Conservation (phyloP, 2,329 filamentous ascomycete genomes). For the Ascochyta fabae region DNA sequence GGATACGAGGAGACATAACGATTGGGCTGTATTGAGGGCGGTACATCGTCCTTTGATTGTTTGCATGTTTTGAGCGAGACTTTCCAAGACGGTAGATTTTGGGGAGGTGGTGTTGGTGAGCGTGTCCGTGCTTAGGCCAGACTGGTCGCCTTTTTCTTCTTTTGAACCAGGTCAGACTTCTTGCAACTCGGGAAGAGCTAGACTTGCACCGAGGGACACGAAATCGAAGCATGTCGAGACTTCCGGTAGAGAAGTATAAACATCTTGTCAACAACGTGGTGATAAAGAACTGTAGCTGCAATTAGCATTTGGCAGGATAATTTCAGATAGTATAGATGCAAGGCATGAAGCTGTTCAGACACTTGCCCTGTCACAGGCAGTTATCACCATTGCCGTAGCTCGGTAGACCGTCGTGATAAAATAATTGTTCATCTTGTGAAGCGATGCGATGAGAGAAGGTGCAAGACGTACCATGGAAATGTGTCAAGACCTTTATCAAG, state of each 20-base stretch:
- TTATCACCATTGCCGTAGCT: conserved; percentile 80
- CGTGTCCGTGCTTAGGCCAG: too few species aligned
- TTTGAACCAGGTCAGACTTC: conserved; percentile 1
- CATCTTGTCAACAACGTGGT: too few species aligned
- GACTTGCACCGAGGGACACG: conserved; percentile 9
- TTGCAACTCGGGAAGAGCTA: conserved; percentile 14
- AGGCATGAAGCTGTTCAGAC: conserved; percentile 34
- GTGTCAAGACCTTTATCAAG: too few species aligned
- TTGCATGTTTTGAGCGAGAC: not conserved
- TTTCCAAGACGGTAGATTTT: not conserved
- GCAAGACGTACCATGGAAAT: conserved; percentile 19
- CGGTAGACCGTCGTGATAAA: conserved; percentile 87
- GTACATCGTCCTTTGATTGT: not conserved
- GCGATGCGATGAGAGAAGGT: not conserved
- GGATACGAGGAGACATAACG: conserved; percentile 66
- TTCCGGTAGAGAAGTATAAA: not conserved
- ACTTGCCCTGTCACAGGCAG: conserved; percentile 75
- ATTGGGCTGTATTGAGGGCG: conserved; percentile 62
- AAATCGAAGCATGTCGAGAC: not conserved
- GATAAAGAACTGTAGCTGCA: not conserved
- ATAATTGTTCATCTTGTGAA: conserved; percentile 51
- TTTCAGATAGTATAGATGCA: not conserved
- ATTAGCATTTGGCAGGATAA: conserved; percentile 13
- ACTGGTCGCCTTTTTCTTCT: not conserved
- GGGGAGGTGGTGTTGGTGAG: not conserved